Evolutionary conservation across 257 asterid species (phyloP).

Genomic region (Plantago elongata): DNA sequence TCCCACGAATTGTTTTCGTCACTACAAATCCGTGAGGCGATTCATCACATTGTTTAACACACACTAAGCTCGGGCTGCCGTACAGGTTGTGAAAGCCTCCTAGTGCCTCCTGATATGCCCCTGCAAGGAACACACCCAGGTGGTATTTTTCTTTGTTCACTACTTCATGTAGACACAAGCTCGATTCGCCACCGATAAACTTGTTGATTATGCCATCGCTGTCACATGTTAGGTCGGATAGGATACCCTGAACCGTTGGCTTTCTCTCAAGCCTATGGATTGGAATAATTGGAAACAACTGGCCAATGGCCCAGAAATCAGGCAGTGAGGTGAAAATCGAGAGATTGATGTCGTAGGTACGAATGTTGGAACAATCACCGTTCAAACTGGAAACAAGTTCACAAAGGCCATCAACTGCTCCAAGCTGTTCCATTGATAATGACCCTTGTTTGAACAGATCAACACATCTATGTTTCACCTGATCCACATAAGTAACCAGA

Average conservation of each 20-base stretch:
- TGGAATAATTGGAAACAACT: constrained; percentile 55
- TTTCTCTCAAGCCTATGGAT: constrained; percentile 47
- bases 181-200: constrained; percentile 57
- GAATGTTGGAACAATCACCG: constrained; percentile 33
- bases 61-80: constrained; percentile 60
- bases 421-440: constrained; percentile 54
- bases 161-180: constrained; percentile 45
- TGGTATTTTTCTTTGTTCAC: constrained; percentile 32
- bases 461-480: constrained; percentile 59
- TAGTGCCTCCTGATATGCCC: constrained; percentile 74
- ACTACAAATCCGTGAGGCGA: constrained; percentile 57
- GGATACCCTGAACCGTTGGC: constrained; percentile 40
- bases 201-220: constrained; percentile 53
- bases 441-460: constrained; percentile 68
- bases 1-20: constrained; percentile 49
- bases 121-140: constrained; percentile 67
- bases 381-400: constrained; percentile 38
- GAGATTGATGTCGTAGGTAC: constrained; percentile 48
- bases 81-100: constrained; percentile 74
- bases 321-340: constrained; percentile 59
- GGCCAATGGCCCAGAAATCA: constrained; percentile 59
- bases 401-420: constrained; percentile 53
- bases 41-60: constrained; percentile 41
- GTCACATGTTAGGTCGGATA: constrained; percentile 59
- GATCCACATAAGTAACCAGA: constrained; percentile 44